Conservation (phyloP, 1,284 basidiomycete species). For the Apiotrichum domesticum region DNA sequence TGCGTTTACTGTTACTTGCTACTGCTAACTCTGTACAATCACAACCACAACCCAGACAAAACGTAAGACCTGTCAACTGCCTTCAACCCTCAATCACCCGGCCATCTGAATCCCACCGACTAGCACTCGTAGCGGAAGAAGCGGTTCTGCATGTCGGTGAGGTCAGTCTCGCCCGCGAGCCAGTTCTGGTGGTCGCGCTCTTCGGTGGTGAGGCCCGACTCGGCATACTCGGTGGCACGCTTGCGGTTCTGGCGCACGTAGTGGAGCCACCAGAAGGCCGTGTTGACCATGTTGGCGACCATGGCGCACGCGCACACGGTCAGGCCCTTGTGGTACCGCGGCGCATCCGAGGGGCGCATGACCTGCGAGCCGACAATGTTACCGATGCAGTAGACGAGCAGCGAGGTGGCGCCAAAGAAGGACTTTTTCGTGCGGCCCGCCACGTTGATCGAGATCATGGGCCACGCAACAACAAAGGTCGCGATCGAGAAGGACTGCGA, state of each 20-base stretch:
- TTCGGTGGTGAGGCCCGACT: slow-evolving; percentile 21
- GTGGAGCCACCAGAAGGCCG: slow-evolving; percentile 21
- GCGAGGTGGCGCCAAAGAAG: slow-evolving; percentile 15
- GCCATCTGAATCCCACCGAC: too few relatives aligned
- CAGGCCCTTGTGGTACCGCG: slow-evolving; percentile 17
- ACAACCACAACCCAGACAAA: too few relatives aligned
- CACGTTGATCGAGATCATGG: slow-evolving; percentile 11
- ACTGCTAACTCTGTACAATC: too few relatives aligned
- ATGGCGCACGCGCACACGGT: slow-evolving; percentile 20
- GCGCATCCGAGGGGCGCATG: slow-evolving; percentile 20
- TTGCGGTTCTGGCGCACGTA: slow-evolving; percentile 21
- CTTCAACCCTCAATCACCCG: too few relatives aligned
- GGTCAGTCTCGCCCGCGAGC: slow-evolving; percentile 26
- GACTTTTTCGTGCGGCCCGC: slow-evolving; percentile 20
- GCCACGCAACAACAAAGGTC: slow-evolving; percentile 18
- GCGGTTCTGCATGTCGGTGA: slow-evolving; percentile 17
- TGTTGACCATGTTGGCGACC: slow-evolving; percentile 9
- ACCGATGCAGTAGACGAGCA: slow-evolving; percentile 25
- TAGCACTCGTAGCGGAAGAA: too few relatives aligned
- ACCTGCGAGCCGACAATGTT: slow-evolving; percentile 25
- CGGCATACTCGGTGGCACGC: slow-evolving; percentile 18
- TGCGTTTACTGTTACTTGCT: too few relatives aligned
- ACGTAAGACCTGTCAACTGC: too few relatives aligned
- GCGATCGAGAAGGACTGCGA: slow-evolving; percentile 13
- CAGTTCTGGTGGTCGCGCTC: slow-evolving; percentile 22